Evolutionary conservation across 2,329 filamentous ascomycete genomes (phyloP).

Genomic region (Plectosphaerella cucumerina): DNA sequence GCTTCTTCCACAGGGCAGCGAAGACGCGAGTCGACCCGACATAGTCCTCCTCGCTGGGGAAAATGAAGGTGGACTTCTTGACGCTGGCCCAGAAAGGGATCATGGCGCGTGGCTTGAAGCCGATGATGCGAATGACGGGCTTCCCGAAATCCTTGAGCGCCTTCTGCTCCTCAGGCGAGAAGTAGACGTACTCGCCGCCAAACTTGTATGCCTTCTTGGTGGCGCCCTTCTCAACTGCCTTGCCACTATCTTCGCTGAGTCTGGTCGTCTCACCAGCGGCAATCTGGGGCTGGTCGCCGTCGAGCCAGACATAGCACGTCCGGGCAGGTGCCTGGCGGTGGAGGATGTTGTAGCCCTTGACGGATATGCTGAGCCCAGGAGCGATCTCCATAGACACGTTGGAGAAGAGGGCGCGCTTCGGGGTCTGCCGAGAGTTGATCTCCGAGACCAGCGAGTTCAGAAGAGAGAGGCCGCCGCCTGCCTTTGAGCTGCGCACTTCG

Average conservation of each 20-base stretch:
- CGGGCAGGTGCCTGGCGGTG: slow-evolving; percentile 78
- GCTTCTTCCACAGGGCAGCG: slow-evolving; percentile 82
- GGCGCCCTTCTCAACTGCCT: slow-evolving; percentile 74
- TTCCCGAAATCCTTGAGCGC: slow-evolving; percentile 75
- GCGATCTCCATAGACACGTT: slow-evolving; percentile 85
- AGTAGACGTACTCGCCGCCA: slow-evolving; percentile 83
- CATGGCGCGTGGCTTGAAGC: slow-evolving; percentile 78
- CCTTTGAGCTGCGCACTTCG: slow-evolving; percentile 59
- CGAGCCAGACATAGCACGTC: slow-evolving; percentile 83
- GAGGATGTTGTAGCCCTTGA: slow-evolving; percentile 89
- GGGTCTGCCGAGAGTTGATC: slow-evolving; percentile 84
- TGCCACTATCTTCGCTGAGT: slow-evolving; percentile 72
- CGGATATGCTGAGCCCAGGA: slow-evolving; percentile 77
- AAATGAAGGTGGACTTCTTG: slow-evolving; percentile 87
- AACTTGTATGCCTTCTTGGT: slow-evolving; percentile 94
- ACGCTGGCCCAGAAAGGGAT: slow-evolving; percentile 81
- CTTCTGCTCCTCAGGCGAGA: slow-evolving; percentile 79
- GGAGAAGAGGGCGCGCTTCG: slow-evolving; percentile 81
- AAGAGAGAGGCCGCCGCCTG: slow-evolving; percentile 71
- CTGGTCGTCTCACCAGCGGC: slow-evolving; percentile 69
- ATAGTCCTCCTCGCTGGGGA: slow-evolving; percentile 85
- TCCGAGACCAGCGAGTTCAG: slow-evolving; percentile 79
- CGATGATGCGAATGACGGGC: slow-evolving; percentile 81
- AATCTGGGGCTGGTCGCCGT: slow-evolving; percentile 80
- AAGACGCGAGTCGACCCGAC: slow-evolving; percentile 92